A percentile compares a stretch with the other conserved stretches of the same genome.
phyloP scores from a whole-genome alignment of 2,329 filamentous ascomycete genomes.

The Scedosporium boydii region DNA sequence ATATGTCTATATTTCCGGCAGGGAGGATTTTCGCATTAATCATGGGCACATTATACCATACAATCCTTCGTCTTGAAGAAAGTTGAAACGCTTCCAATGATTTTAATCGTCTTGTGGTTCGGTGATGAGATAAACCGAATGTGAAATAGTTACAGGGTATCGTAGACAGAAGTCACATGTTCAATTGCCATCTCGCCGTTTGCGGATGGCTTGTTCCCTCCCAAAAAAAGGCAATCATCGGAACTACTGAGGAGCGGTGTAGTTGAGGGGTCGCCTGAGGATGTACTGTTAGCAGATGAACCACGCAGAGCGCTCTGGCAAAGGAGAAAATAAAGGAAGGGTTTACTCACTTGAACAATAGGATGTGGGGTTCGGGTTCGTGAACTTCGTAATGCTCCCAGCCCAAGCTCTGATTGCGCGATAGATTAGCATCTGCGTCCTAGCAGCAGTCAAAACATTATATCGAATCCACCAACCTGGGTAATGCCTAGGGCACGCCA shows the following conservation, averaged over 20 bases:
- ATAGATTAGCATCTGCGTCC: background rate
- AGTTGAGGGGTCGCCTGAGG: slow-evolving; percentile 70
- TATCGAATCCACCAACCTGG: slow-evolving; percentile 51
- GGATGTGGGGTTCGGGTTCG: slow-evolving; percentile 95
- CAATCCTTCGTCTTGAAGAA: background rate
- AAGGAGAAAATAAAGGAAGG: background rate
- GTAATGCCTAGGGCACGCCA: slow-evolving; percentile 97
- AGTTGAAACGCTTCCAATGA: background rate
- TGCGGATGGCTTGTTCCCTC: background rate
- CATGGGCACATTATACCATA: background rate
- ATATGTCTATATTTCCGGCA: background rate
- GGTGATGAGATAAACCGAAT: slow-evolving; percentile 2
- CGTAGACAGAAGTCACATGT: slow-evolving; percentile 4
- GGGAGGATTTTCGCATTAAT: background rate
- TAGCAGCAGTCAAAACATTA: background rate
- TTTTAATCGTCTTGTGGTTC: background rate
- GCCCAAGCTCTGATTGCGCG: slow-evolving; percentile 65
- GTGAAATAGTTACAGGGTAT: slow-evolving; percentile 7
- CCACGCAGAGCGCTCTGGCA: background rate
- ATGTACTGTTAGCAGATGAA: slow-evolving; percentile 14
- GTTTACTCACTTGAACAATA: slow-evolving; percentile 84
- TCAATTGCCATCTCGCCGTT: background rate
- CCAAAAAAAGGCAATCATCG: background rate
- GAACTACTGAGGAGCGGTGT: slow-evolving; percentile 57
- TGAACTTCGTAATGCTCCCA: slow-evolving; percentile 99